Percentiles rank a stretch among this genome's conserved stretches.
These are phyloP conservation scores for Novymonas esmeraldas DNA, from an alignment of 208 protist species.

Conservation along the genomic window DNA sequence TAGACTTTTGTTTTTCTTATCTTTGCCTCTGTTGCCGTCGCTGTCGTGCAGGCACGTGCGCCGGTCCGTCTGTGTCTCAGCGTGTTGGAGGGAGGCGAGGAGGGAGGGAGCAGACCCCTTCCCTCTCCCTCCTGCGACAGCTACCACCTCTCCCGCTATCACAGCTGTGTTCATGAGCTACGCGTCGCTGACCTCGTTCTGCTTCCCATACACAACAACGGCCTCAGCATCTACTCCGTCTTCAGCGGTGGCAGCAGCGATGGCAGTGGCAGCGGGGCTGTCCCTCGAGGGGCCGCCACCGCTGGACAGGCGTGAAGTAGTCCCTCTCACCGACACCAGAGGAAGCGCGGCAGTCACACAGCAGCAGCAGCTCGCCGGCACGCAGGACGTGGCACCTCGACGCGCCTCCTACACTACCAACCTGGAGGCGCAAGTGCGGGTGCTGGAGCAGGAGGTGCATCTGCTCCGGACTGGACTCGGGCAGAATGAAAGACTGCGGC, in stretches of 20 bases:
- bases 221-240: not conserved
- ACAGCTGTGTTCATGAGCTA: too few species aligned
- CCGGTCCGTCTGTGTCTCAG: too few species aligned
- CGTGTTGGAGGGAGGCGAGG: not conserved
- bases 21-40: too few species aligned
- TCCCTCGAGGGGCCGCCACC: not conserved
- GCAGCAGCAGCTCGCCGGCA: not conserved
- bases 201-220: not conserved
- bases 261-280: not conserved
- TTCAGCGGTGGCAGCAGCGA: not conserved
- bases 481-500: slow-evolving; percentile 17
- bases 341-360: not conserved
- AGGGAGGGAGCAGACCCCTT: not conserved
- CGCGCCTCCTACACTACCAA: slow-evolving; percentile 31
- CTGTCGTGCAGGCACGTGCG: too few species aligned
- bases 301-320: not conserved
- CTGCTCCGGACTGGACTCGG: slow-evolving; percentile 38
- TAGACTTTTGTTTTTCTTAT: not conserved
- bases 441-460: slow-evolving; percentile 62
- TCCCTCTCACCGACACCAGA: not conserved
- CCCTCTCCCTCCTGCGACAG: too few species aligned
- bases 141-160: too few species aligned
- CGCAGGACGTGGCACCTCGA: not conserved
- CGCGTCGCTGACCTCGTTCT: not conserved
- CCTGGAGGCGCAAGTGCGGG: slow-evolving; percentile 53